phyloP scores from a whole-genome alignment of 192 early-diverging fungal genomes.

The Rhizoclosmatium globosum region DNA sequence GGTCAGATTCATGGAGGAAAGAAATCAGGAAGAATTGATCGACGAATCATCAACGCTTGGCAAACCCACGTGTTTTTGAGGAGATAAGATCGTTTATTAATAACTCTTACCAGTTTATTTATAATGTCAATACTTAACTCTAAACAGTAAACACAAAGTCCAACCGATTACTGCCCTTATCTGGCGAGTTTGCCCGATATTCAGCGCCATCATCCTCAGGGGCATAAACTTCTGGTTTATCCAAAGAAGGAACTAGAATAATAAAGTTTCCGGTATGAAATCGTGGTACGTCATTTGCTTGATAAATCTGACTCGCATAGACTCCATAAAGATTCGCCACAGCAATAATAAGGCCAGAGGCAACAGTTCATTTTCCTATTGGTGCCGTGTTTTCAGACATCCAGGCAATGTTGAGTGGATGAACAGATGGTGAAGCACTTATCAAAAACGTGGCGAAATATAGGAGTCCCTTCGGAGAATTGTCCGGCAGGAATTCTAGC shows the following conservation, averaged over 20 bases:
- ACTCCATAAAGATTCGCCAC: conserved; percentile 38
- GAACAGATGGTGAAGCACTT: conserved; percentile 11
- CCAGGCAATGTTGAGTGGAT: too few relatives aligned
- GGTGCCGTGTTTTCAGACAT: too few relatives aligned
- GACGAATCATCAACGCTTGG: too few relatives aligned
- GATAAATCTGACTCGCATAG: conserved; percentile 43
- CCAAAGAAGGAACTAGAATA: conserved; percentile 51
- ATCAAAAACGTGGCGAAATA: conserved; percentile 24
- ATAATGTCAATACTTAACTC: too few relatives aligned
- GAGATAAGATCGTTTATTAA: too few relatives aligned
- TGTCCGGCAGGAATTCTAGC: conserved; percentile 19
- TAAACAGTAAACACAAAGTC: conserved; percentile 49
- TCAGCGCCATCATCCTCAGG: conserved; percentile 56
- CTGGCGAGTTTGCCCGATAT: conserved; percentile 59
- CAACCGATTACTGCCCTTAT: conserved; percentile 61
- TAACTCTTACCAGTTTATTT: too few relatives aligned
- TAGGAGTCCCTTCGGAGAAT: not conserved
- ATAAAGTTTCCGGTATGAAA: conserved; percentile 62
- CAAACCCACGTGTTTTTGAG: too few relatives aligned
- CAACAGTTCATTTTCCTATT: conserved; percentile 42
- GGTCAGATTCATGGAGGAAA: too few relatives aligned
- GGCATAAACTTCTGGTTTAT: conserved; percentile 53
- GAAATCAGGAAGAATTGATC: too few relatives aligned
- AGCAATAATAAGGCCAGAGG: conserved; percentile 30
- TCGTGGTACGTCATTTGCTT: conserved; percentile 52